phyloP scores from a whole-genome alignment of 169 alveolate genomes.

The Plasmodium knowlesi region DNA sequence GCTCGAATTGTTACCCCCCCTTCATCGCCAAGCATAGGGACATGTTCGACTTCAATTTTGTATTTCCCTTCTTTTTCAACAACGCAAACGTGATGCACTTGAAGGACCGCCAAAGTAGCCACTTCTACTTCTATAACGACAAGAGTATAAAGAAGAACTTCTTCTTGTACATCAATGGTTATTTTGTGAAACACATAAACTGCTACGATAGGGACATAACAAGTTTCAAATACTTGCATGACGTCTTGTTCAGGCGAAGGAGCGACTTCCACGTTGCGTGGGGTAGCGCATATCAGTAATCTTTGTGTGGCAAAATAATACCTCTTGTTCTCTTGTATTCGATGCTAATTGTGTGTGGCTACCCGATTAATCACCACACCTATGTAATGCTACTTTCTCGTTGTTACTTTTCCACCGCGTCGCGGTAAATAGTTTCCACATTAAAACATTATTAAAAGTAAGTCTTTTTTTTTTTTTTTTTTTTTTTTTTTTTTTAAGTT shows the following conservation, averaged over 20 bases:
- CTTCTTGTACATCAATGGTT: constrained; percentile 56
- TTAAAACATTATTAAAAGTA: neutral
- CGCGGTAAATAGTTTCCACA: neutral
- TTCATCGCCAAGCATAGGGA: constrained; percentile 43
- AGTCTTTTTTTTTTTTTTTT: neutral
- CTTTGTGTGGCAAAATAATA: neutral
- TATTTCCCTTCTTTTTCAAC: constrained; percentile 69
- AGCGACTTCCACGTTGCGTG: constrained; percentile 9
- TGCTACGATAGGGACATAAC: constrained; percentile 43
- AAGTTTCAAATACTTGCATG: constrained; percentile 37
- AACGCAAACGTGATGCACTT: neutral
- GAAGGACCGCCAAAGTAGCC: neutral
- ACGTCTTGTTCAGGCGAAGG: constrained; percentile 32
- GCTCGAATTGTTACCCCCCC: neutral
- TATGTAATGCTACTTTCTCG: neutral
- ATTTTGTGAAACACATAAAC: constrained; percentile 66
- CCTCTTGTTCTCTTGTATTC: neutral
- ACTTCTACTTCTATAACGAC: constrained; percentile 50
- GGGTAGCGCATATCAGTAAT: neutral
- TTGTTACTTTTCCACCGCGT: neutral
- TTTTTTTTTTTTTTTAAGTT: neutral
- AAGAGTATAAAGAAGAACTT: constrained; percentile 63
- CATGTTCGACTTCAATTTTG: constrained; percentile 28
- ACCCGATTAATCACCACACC: neutral
- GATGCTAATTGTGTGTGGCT: neutral